Evolutionary conservation across 768 basidiomycete genomes (phyloP).

Genomic region (Phylloporus sp.): DNA sequence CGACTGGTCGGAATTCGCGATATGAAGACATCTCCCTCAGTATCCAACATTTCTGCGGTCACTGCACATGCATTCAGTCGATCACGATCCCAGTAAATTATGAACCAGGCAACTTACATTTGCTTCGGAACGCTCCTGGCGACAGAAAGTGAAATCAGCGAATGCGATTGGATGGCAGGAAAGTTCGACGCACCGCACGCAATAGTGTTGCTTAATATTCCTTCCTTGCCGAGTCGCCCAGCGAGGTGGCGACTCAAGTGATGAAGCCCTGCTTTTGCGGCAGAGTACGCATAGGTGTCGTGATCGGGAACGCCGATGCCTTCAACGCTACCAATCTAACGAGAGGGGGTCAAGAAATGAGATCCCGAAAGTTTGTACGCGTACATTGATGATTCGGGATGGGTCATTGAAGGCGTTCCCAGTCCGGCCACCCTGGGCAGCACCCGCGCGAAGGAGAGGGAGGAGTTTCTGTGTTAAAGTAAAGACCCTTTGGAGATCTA

Average conservation of each 20-base stretch:
- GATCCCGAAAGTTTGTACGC: conserved; percentile 10
- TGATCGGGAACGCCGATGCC: conserved; percentile 47
- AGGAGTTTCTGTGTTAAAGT: conserved; percentile 57
- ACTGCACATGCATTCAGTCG: conserved; percentile 31
- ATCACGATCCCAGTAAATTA: neutral
- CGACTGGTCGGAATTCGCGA: conserved; percentile 44
- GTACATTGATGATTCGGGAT: conserved; percentile 57
- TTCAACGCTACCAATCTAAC: conserved; percentile 60
- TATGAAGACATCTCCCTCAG: conserved; percentile 40
- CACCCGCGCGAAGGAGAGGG: conserved; percentile 49
- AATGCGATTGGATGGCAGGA: neutral
- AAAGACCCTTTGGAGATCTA: conserved; percentile 62
- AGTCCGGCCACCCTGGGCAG: conserved; percentile 35
- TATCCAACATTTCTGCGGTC: conserved; percentile 49
- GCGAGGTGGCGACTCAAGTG: conserved; percentile 58
- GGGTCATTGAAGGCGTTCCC: conserved; percentile 39
- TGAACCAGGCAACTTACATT: conserved; percentile 27
- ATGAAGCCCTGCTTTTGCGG: conserved; percentile 58
- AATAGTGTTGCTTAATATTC: conserved; percentile 58
- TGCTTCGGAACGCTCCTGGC: conserved; percentile 39
- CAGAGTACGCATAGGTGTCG: conserved; percentile 63
- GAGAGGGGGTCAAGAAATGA: neutral
- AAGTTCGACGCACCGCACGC: conserved; percentile 45
- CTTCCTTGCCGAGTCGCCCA: conserved; percentile 49
- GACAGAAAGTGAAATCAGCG: neutral